Evolutionary conservation across 768 basidiomycete species (phyloP).

Genomic region (Candolleomyces eurysporus): DNA sequence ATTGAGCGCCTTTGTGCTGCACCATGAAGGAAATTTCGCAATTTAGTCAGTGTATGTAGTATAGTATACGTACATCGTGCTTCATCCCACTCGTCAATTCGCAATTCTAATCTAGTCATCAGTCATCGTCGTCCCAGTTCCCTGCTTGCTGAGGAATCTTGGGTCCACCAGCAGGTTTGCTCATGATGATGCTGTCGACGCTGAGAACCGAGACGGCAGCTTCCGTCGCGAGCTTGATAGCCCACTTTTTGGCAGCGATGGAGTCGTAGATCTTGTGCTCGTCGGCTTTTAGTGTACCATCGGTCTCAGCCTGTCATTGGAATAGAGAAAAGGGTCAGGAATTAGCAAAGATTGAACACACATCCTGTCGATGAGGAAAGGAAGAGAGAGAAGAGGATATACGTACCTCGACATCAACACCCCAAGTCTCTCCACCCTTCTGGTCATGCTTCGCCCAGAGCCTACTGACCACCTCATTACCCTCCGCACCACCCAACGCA

Average conservation of each 20-base stretch:
- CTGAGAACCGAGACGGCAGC: slow-evolving; percentile 88
- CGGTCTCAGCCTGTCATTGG: slow-evolving; percentile 59
- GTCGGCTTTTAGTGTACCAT: slow-evolving; percentile 68
- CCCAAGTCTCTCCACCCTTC: slow-evolving; percentile 70
- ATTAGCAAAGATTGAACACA: too few species aligned
- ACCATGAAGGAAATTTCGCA: too few species aligned
- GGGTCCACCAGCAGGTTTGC: slow-evolving; percentile 87
- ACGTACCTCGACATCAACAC: slow-evolving; percentile 85
- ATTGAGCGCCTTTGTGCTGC: too few species aligned
- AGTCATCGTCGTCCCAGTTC: slow-evolving; percentile 84
- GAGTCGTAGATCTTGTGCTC: slow-evolving; percentile 78
- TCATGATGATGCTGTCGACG: slow-evolving; percentile 98
- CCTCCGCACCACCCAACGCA: slow-evolving; percentile 85
- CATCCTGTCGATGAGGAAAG: neutral
- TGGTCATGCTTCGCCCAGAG: slow-evolving; percentile 90
- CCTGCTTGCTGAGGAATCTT: slow-evolving; percentile 85
- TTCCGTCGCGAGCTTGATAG: slow-evolving; percentile 86
- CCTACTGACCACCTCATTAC: slow-evolving; percentile 86
- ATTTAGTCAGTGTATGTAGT: too few species aligned
- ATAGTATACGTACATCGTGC: too few species aligned
- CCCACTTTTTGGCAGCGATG: slow-evolving; percentile 89
- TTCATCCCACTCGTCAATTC: too few species aligned
- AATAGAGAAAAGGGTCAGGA: too few species aligned
- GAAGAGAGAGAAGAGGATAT: neutral
- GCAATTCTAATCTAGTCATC: neutral